Base-by-base conservation (phyloP, 1,139 yeast genomes). In the Pichia kudriavzevii region DNA sequence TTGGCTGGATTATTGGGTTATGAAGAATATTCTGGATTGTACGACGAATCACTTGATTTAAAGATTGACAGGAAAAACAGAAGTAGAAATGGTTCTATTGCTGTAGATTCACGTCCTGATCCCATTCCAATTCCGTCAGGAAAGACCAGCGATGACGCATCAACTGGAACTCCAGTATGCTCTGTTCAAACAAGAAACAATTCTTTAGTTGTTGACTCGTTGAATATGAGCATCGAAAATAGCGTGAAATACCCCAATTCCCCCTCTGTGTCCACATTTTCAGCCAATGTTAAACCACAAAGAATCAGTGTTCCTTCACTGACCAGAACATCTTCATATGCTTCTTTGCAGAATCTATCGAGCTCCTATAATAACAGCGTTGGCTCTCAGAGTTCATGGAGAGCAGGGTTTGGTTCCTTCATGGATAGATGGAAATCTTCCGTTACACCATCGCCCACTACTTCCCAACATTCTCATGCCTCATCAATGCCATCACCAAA, bases 1-100 rank as follows among this genome's bases (percentile, higher is more conserved):
- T 47, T 73, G 19, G 66, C 69, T 39, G 78, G 74, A 0, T 47
- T 71, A 24, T 53, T 70, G 7, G 66, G 70, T 1, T 50, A 49
- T 33, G 56, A 54, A 12, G 29, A 35, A 28, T 50, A 44, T 30
- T 30, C 43, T 7, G 28, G 34, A 2, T 28, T 44, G 14, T 40
- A 38, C n/a, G 38, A 34, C 9, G 17, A 32, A 10, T 25, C 36
- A 3, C 26, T 27, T n/a, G 22, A 23, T 15, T 16, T 13, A 26
- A n/a, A 14, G 13, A 17, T 19, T 8, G n/a, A 19, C n/a, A 26
- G 2, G 13, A n/a, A n/a, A n/a, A n/a, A n/a, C n/a, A n/a, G n/a
- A n/a, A 19, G 24, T 15, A 18, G 21, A 5, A 14, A 19, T 8
- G 22, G 23, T 4, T 14, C 24, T 11, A 10, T 12, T 18, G 32